Conservation (phyloP, 768 basidiomycete species). For the Kwoniella dejecticola region DNA sequence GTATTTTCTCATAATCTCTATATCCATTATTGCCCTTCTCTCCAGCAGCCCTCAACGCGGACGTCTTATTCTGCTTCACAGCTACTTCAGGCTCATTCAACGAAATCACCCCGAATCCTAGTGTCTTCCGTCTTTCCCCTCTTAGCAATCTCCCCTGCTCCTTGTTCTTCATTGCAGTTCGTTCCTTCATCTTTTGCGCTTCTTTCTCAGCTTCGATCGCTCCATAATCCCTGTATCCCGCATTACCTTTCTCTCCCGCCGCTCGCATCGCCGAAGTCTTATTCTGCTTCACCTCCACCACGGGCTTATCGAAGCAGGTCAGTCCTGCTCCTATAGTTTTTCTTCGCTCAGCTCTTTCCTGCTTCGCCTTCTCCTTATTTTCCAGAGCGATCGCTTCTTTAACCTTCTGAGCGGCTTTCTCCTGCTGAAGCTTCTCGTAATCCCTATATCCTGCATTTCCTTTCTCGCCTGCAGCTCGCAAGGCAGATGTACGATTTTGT, state of each 20-base stretch:
- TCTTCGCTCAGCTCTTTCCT: slow-evolving; percentile 19
- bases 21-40: slow-evolving; percentile 8
- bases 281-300: not conserved
- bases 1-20: not conserved
- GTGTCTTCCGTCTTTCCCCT: slow-evolving; percentile 5
- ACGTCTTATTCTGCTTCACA: slow-evolving; percentile 11
- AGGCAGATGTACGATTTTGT: slow-evolving; percentile 4
- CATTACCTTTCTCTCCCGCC: slow-evolving; percentile 2
- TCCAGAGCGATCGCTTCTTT: slow-evolving; percentile 13
- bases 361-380: slow-evolving; percentile 14
- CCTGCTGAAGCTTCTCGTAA: not conserved
- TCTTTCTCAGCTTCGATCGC: not conserved
- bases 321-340: not conserved
- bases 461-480: slow-evolving; percentile 11
- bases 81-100: slow-evolving; percentile 1
- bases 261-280: slow-evolving; percentile 2
- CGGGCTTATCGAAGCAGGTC: not conserved
- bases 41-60: slow-evolving; percentile 9
- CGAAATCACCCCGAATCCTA: not conserved
- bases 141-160: not conserved
- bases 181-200: not conserved
- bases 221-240: not conserved
- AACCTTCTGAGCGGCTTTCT: not conserved
- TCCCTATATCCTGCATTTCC: slow-evolving; percentile 4
- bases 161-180: not conserved